Evolutionary conservation across 1,139 yeast genomes (phyloP), one percentile per base, ranked within the genome.

Genomic region (Kurtzmaniella quercitrusa): DNA sequence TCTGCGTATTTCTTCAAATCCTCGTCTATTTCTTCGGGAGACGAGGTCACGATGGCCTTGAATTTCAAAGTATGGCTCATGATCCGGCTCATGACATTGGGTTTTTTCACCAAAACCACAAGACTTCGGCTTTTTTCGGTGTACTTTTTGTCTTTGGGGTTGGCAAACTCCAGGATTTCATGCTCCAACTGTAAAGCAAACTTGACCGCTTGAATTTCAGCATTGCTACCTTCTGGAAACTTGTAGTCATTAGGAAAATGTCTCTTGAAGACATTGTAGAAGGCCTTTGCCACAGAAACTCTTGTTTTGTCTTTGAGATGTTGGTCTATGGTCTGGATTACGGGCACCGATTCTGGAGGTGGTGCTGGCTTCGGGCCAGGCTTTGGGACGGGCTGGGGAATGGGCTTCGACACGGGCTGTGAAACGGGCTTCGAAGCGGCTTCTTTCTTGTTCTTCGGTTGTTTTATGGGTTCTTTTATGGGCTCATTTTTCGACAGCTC

Each of bases 1-100:
- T 82, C 86, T 14, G 90, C 91, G 46, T 83, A 77, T 51, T 76
- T 72, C 53, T 81, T 83, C 46, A 85, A 68, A 51, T 85, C 94
- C 2, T 87, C 87, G 54, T 86, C 87, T 56, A 81, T 72, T 51
- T 85, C 87, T 50, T 81, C 84, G 2, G 78, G 78, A 3, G 81
- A 68, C 72, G 85, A 70, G 23, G 65, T 67, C 6, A 82, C 86
- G 31, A 55, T 52, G 34, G 50, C 53, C 34, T 52, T 53, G 16
- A 54, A 38, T 29, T 48, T 56, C 48, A 48, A 51, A 38, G 50
- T 56, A 39, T 44, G 51, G 55, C 48, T 60, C 51, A 71, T 56
- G 6, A 65, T 51, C 46, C 62, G 62, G 41, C 51, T 48, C 45
- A 61, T 56, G 29, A 64, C 64, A 42, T 56, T 57, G 14, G 59